phyloP scores from a whole-genome alignment of 2,329 filamentous ascomycete genomes.

The Cytospora schulzeri region DNA sequence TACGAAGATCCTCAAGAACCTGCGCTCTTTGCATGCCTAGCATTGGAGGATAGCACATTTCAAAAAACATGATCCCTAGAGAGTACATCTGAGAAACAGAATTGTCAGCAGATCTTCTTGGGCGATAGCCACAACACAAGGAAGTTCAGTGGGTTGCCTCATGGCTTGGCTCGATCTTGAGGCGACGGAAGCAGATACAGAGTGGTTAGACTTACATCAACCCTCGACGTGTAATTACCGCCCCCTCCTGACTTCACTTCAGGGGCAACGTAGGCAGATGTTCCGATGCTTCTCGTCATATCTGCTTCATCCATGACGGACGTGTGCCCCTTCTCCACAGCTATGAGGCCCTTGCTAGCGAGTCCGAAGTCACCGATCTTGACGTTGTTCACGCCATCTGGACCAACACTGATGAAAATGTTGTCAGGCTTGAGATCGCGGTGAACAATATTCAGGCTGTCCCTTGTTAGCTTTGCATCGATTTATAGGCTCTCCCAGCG shows the following conservation, averaged over 20 bases:
- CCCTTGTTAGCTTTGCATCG: background rate
- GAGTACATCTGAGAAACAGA: slow-evolving; percentile 75
- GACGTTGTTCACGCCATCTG: slow-evolving; percentile 81
- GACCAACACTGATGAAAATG: slow-evolving; percentile 75
- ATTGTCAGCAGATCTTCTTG: slow-evolving; percentile 26
- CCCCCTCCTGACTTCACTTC: slow-evolving; percentile 78
- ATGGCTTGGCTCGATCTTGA: background rate
- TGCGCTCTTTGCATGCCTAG: slow-evolving; percentile 65
- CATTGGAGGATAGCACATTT: slow-evolving; percentile 80
- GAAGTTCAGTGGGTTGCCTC: background rate
- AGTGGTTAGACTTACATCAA: slow-evolving; percentile 67
- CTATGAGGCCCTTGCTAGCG: slow-evolving; percentile 83
- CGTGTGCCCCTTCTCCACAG: slow-evolving; percentile 55
- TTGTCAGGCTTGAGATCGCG: slow-evolving; percentile 97
- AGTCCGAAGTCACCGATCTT: slow-evolving; percentile 97
- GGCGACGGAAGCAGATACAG: background rate
- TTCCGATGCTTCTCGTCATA: slow-evolving; percentile 73
- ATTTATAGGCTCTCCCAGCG: background rate
- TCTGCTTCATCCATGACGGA: slow-evolving; percentile 55
- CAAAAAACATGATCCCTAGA: slow-evolving; percentile 94
- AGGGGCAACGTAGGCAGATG: slow-evolving; percentile 89
- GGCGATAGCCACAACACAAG: background rate
- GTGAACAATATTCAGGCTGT: slow-evolving; percentile 83
- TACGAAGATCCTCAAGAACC: slow-evolving; percentile 68
- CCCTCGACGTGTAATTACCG: slow-evolving; percentile 86